Conservation (phyloP, 441 rosid species). For the Metrosideros polymorpha region DNA sequence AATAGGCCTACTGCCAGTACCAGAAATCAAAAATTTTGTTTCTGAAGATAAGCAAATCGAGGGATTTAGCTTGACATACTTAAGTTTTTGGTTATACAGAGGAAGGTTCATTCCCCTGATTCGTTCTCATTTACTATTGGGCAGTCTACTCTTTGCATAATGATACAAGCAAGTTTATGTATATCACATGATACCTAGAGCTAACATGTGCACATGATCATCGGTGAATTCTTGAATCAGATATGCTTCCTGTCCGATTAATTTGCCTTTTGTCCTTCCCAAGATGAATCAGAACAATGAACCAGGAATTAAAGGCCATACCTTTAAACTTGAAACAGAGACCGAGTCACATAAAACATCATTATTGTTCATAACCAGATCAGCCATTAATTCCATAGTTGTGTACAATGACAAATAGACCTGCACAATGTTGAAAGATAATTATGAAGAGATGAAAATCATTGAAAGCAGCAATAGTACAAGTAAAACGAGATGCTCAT, state of each 20-base stretch:
- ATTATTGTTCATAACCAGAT: constrained; percentile 41
- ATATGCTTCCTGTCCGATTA: neutral
- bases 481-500: neutral
- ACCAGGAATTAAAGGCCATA: constrained; percentile 11
- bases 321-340: constrained; percentile 78
- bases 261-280: neutral
- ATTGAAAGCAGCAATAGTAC: neutral
- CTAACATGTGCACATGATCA: neutral
- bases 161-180: neutral
- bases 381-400: constrained; percentile 55
- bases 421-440: constrained; percentile 22
- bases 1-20: neutral
- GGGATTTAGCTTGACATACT: neutral
- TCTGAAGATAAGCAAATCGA: neutral
- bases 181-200: neutral
- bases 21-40: neutral
- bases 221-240: neutral
- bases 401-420: constrained; percentile 86
- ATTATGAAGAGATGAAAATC: neutral
- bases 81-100: neutral
- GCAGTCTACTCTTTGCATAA: neutral
- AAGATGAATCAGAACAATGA: neutral
- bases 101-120: neutral
- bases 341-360: constrained; percentile 42
- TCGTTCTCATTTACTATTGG: neutral